A percentile compares a stretch with the other conserved stretches of the same genome.
Evolutionary conservation across 1,139 yeast species (phyloP).

Genomic region (Lodderomyces parapsilosis): DNA sequence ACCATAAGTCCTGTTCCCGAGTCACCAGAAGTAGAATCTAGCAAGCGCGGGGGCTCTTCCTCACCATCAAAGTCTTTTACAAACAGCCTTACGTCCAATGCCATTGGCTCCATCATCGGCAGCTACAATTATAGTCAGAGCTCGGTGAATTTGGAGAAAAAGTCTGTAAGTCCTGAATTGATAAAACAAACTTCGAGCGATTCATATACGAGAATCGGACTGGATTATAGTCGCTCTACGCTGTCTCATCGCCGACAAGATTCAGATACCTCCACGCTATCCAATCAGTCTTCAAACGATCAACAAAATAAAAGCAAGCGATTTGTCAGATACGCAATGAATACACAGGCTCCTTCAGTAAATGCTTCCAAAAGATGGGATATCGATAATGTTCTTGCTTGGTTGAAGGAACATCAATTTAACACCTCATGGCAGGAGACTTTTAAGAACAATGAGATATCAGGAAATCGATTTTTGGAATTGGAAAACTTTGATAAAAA

Average conservation of each 20-base stretch:
- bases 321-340: slow-evolving; percentile 47
- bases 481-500: slow-evolving; percentile 64
- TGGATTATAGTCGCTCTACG: background rate
- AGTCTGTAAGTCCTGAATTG: background rate
- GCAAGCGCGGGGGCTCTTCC: slow-evolving; percentile 1
- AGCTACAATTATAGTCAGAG: slow-evolving; percentile 30
- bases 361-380: slow-evolving; percentile 54
- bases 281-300: slow-evolving; percentile 26
- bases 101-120: slow-evolving; percentile 31
- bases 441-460: slow-evolving; percentile 57
- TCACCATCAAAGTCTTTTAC: slow-evolving; percentile 14
- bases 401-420: slow-evolving; percentile 70
- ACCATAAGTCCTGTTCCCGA: slow-evolving; percentile 16
- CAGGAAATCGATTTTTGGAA: slow-evolving; percentile 64
- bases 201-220: background rate
- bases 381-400: slow-evolving; percentile 57
- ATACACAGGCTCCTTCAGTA: slow-evolving; percentile 28
- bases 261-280: slow-evolving; percentile 37
- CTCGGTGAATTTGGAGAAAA: slow-evolving; percentile 15
- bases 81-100: slow-evolving; percentile 14
- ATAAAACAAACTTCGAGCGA: slow-evolving; percentile 2
- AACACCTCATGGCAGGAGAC: slow-evolving; percentile 71
- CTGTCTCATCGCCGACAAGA: slow-evolving; percentile 33
- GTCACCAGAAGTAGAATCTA: slow-evolving; percentile 13
- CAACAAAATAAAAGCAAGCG: slow-evolving; percentile 38